These are phyloP conservation scores for Salvia rosmarinus DNA, from an alignment of 257 asterid species.

Conservation along the genomic window DNA sequence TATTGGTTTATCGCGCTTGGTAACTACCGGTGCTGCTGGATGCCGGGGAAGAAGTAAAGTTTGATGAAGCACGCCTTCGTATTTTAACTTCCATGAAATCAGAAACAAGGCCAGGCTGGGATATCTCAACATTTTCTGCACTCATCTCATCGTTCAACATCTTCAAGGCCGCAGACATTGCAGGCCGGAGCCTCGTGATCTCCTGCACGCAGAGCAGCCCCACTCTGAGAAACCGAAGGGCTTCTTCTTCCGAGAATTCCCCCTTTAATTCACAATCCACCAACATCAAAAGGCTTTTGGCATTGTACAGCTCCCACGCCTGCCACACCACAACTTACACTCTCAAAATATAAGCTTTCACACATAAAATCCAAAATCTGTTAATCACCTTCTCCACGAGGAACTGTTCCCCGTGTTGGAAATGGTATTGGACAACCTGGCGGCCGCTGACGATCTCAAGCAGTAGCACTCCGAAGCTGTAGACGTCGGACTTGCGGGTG, in stretches of 20 bases:
- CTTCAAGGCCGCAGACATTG: constrained; percentile 61
- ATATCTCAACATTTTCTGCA: constrained; percentile 37
- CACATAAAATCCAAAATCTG: not conserved
- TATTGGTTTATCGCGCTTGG: constrained; percentile 22
- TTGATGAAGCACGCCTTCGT: constrained; percentile 42
- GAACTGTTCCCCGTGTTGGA: constrained; percentile 67
- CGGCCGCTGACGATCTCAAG: constrained; percentile 67
- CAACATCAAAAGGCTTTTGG: constrained; percentile 41
- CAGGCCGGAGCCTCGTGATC: constrained; percentile 59
- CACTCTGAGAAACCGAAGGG: constrained; percentile 52
- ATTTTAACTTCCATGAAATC: constrained; percentile 69
- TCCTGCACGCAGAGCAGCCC: constrained; percentile 85
- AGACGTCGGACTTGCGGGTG: constrained; percentile 77
- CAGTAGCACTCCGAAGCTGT: constrained; percentile 79
- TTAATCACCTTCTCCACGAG: constrained; percentile 67
- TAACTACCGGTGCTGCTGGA: constrained; percentile 47
- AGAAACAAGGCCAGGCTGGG: constrained; percentile 66
- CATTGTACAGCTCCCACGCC: constrained; percentile 73
- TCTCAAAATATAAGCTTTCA: no score
- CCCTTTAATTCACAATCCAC: constrained; percentile 62
- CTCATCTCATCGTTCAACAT: constrained; percentile 61
- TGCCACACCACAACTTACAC: constrained; percentile 6
- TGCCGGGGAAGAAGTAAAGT: constrained; percentile 51
- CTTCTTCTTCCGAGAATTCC: constrained; percentile 53
- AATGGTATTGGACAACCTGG: constrained; percentile 59